Evolutionary conservation across 192 early-diverging fungal genomes (phyloP), one percentile per base, ranked within the genome.

Genomic region (Phycomyces blakesleeanus): DNA sequence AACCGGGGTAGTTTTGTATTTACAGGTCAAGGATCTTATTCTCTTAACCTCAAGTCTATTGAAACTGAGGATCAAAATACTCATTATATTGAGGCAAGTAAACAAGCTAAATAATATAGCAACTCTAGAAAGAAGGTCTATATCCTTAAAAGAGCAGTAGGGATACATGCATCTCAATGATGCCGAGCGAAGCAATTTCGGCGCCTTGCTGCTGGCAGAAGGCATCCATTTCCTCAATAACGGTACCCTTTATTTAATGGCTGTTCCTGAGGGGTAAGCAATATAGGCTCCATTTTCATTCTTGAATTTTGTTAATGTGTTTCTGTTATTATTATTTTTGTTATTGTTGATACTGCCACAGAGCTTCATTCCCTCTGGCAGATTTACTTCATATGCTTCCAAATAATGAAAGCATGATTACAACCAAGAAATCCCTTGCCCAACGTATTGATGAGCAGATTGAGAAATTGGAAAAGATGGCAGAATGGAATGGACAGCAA

Each of bases 211-310:
- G 39, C 55, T 61, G 15, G 73, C 76, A 12, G 76, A 76, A 39
- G 81, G 81, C 22, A 63, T 80, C 24, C 81, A 83, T 38, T 83
- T 77, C 56, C 71, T 80, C 40, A 63, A 69, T n/a, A 80, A 83
- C 44, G 81, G 81, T 16, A 68, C 78, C 2, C 51, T 83, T 34
- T 83, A 80, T 42, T 68, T 83, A 58, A 73, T 72, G 65, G 77
- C 67, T 0, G 77, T 73, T 21, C 76, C 78, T 18, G 75, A 76
- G 25, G 67, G 71, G 76, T 82, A 71, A 52, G 65, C 50, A 50
- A 9, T n/a, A n/a, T n/a, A n/a, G n/a, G n/a, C n/a, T n/a, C 24
- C 11, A 47, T 15, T 14, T 49, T 15, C 10, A 1, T 42, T 14
- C 47, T 20, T 39, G 11, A 1, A 26, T 38, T 6, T 50, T 38